Evolutionary conservation across 345 rosid species (phyloP).

Genomic region (Psidium friedrichsthalianum): DNA sequence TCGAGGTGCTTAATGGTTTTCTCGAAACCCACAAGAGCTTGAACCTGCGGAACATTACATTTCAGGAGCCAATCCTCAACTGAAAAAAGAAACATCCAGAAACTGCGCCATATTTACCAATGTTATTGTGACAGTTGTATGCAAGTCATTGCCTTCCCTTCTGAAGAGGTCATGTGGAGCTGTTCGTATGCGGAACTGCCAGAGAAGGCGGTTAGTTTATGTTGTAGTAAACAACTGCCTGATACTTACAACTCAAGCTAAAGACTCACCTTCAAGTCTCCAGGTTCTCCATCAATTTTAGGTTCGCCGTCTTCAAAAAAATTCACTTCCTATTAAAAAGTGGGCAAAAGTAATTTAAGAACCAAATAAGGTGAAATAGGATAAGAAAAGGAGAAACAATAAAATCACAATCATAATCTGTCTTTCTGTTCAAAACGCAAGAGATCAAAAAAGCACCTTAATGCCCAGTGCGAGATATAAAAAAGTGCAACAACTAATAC

Average conservation of each 20-base stretch:
- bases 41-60: conserved; percentile 34
- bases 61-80: not conserved
- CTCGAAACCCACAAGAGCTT: conserved; percentile 98
- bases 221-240: not conserved
- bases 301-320: conserved; percentile 99
- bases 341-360: not conserved
- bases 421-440: not conserved
- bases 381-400: not conserved
- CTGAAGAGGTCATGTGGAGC: conserved; percentile 74
- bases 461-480: not conserved
- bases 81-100: not conserved
- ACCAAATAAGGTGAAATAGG: not conserved
- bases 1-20: conserved; percentile 90
- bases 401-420: not conserved
- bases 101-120: conserved; percentile 36
- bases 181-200: conserved; percentile 82
- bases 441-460: not conserved
- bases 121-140: conserved; percentile 70
- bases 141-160: conserved; percentile 89
- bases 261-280: conserved; percentile 79
- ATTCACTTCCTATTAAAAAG: conserved; percentile 62
- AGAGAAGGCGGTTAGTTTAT: not conserved
- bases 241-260: not conserved
- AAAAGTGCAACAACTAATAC: not conserved
- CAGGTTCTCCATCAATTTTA: conserved; percentile 88